These are phyloP conservation scores for Pseudomassariella vexata DNA, from an alignment of 2,329 filamentous ascomycete species.

Conservation along the genomic window DNA sequence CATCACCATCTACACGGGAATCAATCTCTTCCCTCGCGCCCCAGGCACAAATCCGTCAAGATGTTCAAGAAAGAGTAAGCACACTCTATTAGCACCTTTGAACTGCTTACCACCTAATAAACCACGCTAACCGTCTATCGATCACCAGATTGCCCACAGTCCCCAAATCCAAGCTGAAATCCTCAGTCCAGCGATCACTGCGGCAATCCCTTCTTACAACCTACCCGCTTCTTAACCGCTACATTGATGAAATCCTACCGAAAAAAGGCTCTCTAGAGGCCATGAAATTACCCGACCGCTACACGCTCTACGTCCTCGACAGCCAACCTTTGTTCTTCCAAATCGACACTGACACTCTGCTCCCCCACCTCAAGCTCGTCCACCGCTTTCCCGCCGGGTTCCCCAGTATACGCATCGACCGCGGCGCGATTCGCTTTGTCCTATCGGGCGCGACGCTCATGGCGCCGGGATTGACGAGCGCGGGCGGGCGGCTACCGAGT, in stretches of 20 bases:
- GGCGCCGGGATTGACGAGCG: slow-evolving; percentile 85
- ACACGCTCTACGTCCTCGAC: slow-evolving; percentile 81
- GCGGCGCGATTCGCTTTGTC: slow-evolving; percentile 95
- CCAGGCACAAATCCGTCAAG: slow-evolving; percentile 21
- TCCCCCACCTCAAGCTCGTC: slow-evolving; percentile 84
- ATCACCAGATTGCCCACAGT: slow-evolving; percentile 64
- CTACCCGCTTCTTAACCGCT: slow-evolving; percentile 78
- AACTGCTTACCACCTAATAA: slow-evolving; percentile 7
- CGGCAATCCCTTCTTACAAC: slow-evolving; percentile 76
- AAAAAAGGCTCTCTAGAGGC: slow-evolving; percentile 89
- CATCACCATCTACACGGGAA: slow-evolving; percentile 5
- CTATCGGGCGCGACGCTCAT: slow-evolving; percentile 90
- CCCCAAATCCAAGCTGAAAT: slow-evolving; percentile 95
- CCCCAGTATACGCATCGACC: slow-evolving; percentile 81
- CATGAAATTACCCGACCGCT: slow-evolving; percentile 88
- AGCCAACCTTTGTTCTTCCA: slow-evolving; percentile 84
- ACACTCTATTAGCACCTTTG: neutral
- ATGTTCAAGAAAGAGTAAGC: slow-evolving; percentile 95
- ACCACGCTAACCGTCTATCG: slow-evolving; percentile 15
- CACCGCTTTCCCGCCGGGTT: slow-evolving; percentile 86
- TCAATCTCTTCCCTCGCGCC: neutral
- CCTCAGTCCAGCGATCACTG: slow-evolving; percentile 83
- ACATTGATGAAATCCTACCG: slow-evolving; percentile 90
- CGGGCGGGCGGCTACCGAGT: slow-evolving; percentile 73
- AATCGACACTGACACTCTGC: slow-evolving; percentile 65